Evolutionary conservation across 768 basidiomycete species (phyloP), one percentile per base, ranked within the genome.

Genomic region (Steccherinum ochraceum): DNA sequence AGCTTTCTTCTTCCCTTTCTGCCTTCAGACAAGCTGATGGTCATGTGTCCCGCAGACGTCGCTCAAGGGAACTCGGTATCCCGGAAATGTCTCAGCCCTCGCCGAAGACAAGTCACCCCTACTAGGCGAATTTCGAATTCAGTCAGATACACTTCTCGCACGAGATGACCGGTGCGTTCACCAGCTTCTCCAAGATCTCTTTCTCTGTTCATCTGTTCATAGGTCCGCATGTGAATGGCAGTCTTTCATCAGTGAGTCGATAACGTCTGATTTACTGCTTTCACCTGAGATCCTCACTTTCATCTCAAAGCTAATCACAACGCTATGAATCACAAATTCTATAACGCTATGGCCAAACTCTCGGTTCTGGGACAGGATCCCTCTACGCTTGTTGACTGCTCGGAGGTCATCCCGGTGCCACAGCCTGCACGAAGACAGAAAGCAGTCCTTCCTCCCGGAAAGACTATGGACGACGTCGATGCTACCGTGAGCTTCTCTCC

Each of bases 191-290:
- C n/a, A n/a, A 35, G 30, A 35, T 35, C 30, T 35, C 30, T 7
- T 35, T 35, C 30, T 35, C 30, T n/a, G n/a, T n/a, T n/a, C 30
- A 35, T 35, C 30, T 16, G 7, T 35, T 35, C 25, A 43, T 41
- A 51, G 58, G 24, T 52, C 60, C 19, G 56, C 60, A 10, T 59
- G 60, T 52, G 55, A 55, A 42, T 61, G 60, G 60, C 60, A 59
- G 51, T 52, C 54, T 1, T 57, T 61, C 52, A 47, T 54, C 50
- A 55, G 56, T 58, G n/a, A n/a, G n/a, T n/a, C n/a, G n/a, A n/a
- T n/a, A n/a, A 35, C 21, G 58, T 26, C 16, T 23, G 7, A 23
- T 23, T 23, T 18, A n/a, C n/a, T n/a, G n/a, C 41, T 23, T 18
- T 7, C 21, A n/a, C 18, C 41, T n/a, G n/a, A n/a, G n/a, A 19